Conservation (phyloP, 345 rosid species). For the Populus alba region DNA sequence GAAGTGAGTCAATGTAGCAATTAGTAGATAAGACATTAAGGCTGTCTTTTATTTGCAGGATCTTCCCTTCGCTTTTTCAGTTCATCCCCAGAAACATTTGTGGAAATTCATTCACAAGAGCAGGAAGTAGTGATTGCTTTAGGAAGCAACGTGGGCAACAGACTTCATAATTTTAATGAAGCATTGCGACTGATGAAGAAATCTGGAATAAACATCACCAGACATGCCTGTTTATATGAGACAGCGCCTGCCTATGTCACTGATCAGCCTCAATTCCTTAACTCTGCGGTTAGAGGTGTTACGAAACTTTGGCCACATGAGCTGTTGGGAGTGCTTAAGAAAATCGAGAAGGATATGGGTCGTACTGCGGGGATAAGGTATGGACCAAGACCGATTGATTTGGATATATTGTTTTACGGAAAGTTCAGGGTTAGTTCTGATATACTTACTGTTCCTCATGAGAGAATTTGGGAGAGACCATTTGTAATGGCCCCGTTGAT, state of each 20-base stretch:
- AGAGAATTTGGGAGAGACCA: slow-evolving; percentile 88
- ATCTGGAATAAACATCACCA: slow-evolving; percentile 54
- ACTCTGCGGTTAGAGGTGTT: slow-evolving; percentile 77
- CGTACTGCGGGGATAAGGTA: slow-evolving; percentile 68
- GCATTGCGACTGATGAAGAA: slow-evolving; percentile 63
- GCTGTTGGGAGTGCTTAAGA: slow-evolving; percentile 62
- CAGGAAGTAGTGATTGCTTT: slow-evolving; percentile 86
- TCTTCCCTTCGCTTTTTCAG: slow-evolving; percentile 30
- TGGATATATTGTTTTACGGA: slow-evolving; percentile 87
- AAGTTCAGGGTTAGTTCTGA: slow-evolving; percentile 59
- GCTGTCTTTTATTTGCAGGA: slow-evolving; percentile 3
- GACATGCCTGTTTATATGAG: slow-evolving; percentile 83
- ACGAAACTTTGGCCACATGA: slow-evolving; percentile 85
- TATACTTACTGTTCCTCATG: slow-evolving; percentile 64
- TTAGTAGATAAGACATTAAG: background rate
- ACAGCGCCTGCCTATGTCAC: slow-evolving; percentile 87
- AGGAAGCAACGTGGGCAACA: slow-evolving; percentile 84
- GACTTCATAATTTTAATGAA: slow-evolving; percentile 61
- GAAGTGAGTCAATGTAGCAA: background rate
- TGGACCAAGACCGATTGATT: slow-evolving; percentile 87
- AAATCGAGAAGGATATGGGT: slow-evolving; percentile 76
- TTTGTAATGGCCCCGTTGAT: slow-evolving; percentile 90
- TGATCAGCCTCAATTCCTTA: slow-evolving; percentile 81
- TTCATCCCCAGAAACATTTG: slow-evolving; percentile 28
- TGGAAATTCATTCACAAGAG: slow-evolving; percentile 61